These are phyloP conservation scores for Yamadazyma insecticola DNA, from an alignment of 805 yeast species.

Conservation along the genomic window DNA sequence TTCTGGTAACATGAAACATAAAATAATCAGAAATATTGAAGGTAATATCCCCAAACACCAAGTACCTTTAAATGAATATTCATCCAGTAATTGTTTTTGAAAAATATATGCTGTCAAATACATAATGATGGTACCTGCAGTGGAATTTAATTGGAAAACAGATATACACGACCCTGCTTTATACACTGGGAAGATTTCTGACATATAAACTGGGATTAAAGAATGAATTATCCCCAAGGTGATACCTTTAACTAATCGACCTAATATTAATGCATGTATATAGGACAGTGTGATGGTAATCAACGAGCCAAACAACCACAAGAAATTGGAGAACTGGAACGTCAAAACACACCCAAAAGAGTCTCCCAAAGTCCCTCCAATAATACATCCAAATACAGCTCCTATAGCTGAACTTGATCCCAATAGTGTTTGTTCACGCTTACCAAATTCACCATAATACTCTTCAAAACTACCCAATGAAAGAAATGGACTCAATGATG, in stretches of 20 bases:
- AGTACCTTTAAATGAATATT: slow-evolving; percentile 11
- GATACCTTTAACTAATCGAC: slow-evolving; percentile 26
- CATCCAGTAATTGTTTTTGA: slow-evolving; percentile 6
- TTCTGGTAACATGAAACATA: slow-evolving; percentile 22
- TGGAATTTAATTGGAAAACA: slow-evolving; percentile 17
- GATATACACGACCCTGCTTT: slow-evolving; percentile 20
- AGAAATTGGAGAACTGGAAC: slow-evolving; percentile 17
- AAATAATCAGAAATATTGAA: slow-evolving; percentile 13
- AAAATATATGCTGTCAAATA: slow-evolving; percentile 13
- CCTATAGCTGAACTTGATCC: slow-evolving; percentile 28
- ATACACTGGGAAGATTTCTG: slow-evolving; percentile 22
- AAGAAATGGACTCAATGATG: slow-evolving; percentile 19
- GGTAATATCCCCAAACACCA: slow-evolving; percentile 21
- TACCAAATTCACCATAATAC: slow-evolving; percentile 16
- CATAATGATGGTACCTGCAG: slow-evolving; percentile 16
- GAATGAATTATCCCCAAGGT: slow-evolving; percentile 28
- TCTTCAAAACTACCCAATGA: slow-evolving; percentile 15
- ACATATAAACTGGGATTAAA: slow-evolving; percentile 26
- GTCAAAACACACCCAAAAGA: slow-evolving; percentile 21
- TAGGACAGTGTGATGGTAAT: slow-evolving; percentile 21
- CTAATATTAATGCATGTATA: slow-evolving; percentile 20
- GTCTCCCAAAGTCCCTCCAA: slow-evolving; percentile 25
- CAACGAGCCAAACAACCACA: slow-evolving; percentile 27
- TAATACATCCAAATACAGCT: slow-evolving; percentile 30
- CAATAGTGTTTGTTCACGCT: slow-evolving; percentile 21